Percentiles rank a stretch among this genome's conserved stretches.
These are phyloP conservation scores for Picochlorum sp. DNA, from an alignment of 139 green algal genomes.

Conservation along the genomic window DNA sequence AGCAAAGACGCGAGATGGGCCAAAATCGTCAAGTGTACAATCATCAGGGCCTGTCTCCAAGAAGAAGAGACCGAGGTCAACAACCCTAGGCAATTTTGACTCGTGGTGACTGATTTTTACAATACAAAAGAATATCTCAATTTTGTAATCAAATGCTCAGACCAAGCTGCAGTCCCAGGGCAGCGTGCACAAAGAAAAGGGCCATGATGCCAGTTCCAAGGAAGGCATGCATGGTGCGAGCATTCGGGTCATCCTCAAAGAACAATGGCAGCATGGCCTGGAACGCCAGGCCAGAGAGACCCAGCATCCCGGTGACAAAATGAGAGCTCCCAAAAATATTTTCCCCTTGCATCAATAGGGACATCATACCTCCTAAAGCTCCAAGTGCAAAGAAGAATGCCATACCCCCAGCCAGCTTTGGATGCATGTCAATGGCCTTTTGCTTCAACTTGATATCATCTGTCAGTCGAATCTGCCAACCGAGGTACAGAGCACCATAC, in stretches of 20 bases:
- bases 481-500: conserved; percentile 59
- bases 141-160: conserved; percentile 50
- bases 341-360: conserved; percentile 67
- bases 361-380: conserved; percentile 62
- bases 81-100: too few species aligned
- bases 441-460: conserved; percentile 37
- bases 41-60: too few species aligned
- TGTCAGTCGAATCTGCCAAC: conserved; percentile 51
- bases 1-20: too few species aligned
- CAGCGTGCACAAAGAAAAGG: conserved; percentile 63
- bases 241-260: conserved; percentile 40
- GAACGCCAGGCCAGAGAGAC: conserved; percentile 54
- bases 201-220: conserved; percentile 63
- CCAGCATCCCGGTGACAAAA: conserved; percentile 45
- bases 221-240: conserved; percentile 57
- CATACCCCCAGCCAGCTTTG: conserved; percentile 66
- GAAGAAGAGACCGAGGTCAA: too few species aligned
- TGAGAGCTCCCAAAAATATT: conserved; percentile 51
- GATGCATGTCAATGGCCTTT: conserved; percentile 65
- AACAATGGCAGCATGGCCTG: conserved; percentile 64
- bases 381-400: conserved; percentile 71
- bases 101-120: background rate
- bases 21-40: too few species aligned
- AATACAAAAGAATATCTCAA: background rate
- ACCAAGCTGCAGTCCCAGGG: conserved; percentile 65